Percentiles rank a stretch among this genome's conserved stretches.
These are phyloP conservation scores for Hemileia vastatrix DNA, from an alignment of 1,284 basidiomycete genomes.

Conservation along the genomic window DNA sequence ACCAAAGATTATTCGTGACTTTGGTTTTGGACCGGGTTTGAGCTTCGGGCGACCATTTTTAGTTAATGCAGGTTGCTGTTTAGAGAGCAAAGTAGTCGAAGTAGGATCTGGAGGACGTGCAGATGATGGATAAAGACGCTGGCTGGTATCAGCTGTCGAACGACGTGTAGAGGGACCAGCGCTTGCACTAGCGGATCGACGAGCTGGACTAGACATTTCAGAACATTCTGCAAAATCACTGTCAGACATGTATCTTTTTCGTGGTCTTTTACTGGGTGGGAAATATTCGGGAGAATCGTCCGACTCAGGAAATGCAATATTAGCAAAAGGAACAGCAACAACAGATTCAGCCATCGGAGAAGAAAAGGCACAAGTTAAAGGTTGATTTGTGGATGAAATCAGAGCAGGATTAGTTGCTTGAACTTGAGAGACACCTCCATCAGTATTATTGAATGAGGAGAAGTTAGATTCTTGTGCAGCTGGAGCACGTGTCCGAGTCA, in stretches of 20 bases:
- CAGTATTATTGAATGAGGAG: too few species aligned
- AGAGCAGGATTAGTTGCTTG: too few species aligned
- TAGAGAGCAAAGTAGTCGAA: neutral
- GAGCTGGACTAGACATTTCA: neutral
- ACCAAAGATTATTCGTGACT: neutral
- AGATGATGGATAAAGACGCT: neutral
- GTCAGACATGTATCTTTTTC: too few species aligned
- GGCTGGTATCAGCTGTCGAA: neutral
- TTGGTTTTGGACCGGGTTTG: conserved; percentile 11
- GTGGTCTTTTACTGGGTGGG: too few species aligned
- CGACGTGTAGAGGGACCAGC: neutral
- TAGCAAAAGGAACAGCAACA: conserved; percentile 13
- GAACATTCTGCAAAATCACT: too few species aligned
- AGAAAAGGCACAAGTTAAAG: too few species aligned
- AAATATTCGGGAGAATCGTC: conserved; percentile 23
- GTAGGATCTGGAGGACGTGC: neutral
- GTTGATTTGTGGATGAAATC: too few species aligned
- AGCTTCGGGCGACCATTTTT: neutral
- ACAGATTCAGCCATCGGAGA: conserved; percentile 7
- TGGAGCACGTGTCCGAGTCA: too few species aligned
- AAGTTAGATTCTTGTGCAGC: too few species aligned
- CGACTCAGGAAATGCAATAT: conserved; percentile 18
- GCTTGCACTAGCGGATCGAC: neutral
- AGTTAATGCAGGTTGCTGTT: neutral
- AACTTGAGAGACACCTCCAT: too few species aligned